Evolutionary conservation across 78 protist species (phyloP).

Genomic region (Andalucia godoyi): DNA sequence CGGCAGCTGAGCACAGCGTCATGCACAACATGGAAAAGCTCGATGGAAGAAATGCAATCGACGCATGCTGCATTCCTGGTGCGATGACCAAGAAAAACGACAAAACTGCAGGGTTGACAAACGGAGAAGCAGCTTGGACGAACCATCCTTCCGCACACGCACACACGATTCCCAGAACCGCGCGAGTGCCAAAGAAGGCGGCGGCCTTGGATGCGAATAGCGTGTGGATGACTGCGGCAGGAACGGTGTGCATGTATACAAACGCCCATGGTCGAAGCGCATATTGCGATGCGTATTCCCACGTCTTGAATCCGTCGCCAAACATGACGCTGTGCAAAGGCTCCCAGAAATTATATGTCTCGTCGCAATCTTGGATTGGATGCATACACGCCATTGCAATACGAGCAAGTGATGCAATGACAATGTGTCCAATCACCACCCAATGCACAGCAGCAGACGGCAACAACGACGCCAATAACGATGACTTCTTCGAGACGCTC

Average conservation of each 20-base stretch:
- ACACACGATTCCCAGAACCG: not conserved
- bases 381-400: too few species aligned
- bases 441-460: too few species aligned
- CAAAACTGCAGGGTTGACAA: not conserved
- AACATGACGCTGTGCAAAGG: slow-evolving; percentile 63
- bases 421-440: too few species aligned
- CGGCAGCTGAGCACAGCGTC: not conserved
- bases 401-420: too few species aligned
- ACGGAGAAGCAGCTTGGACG: not conserved
- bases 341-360: slow-evolving; percentile 88
- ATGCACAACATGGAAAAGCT: not conserved
- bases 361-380: slow-evolving; percentile 82
- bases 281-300: slow-evolving; percentile 78
- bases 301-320: slow-evolving; percentile 77
- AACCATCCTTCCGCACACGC: not conserved
- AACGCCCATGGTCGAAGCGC: slow-evolving; percentile 72
- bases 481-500: too few species aligned
- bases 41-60: not conserved
- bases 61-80: not conserved
- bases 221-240: not conserved
- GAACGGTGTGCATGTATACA: slow-evolving; percentile 11
- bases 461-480: too few species aligned
- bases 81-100: not conserved
- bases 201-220: not conserved
- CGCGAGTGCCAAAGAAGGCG: not conserved